Percentiles rank a stretch among this genome's conserved stretches.
These are phyloP conservation scores for Symbiodinium pilosum DNA, from an alignment of 73 alveolate genomes.

Conservation along the genomic window DNA sequence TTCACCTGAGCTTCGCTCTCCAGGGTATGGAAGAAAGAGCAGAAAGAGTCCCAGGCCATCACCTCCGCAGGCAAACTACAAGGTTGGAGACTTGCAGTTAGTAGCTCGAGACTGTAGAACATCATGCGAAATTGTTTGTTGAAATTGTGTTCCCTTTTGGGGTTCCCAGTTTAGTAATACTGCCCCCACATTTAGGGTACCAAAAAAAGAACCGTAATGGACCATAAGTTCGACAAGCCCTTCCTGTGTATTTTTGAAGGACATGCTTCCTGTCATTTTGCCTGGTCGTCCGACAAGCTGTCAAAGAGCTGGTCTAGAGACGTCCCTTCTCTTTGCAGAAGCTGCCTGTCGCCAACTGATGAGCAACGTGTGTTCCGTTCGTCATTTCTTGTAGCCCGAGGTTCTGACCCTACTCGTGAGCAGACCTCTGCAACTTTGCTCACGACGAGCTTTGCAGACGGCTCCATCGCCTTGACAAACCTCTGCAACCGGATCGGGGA, in stretches of 20 bases:
- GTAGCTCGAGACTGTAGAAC: too few species aligned
- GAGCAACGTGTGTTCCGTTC: background rate
- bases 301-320: slow-evolving; percentile 35
- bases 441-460: slow-evolving; percentile 64
- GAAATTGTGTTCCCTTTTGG: too few species aligned
- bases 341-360: background rate
- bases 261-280: too few species aligned
- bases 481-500: background rate
- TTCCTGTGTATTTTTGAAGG: too few species aligned
- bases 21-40: slow-evolving; percentile 25
- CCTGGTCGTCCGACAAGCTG: slow-evolving; percentile 49
- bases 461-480: slow-evolving; percentile 71
- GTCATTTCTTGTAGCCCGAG: background rate
- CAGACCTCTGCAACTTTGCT: slow-evolving; percentile 27
- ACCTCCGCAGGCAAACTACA: too few species aligned
- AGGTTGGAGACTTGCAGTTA: too few species aligned
- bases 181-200: too few species aligned
- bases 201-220: too few species aligned
- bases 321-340: slow-evolving; percentile 29
- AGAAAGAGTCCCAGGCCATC: slow-evolving; percentile 40
- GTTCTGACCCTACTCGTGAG: background rate
- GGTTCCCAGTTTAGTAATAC: too few species aligned
- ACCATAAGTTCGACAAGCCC: too few species aligned
- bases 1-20: background rate
- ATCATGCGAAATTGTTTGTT: too few species aligned